Evolutionary conservation across 2,329 filamentous ascomycete genomes (phyloP).

Genomic region (Xylariaceae sp.): DNA sequence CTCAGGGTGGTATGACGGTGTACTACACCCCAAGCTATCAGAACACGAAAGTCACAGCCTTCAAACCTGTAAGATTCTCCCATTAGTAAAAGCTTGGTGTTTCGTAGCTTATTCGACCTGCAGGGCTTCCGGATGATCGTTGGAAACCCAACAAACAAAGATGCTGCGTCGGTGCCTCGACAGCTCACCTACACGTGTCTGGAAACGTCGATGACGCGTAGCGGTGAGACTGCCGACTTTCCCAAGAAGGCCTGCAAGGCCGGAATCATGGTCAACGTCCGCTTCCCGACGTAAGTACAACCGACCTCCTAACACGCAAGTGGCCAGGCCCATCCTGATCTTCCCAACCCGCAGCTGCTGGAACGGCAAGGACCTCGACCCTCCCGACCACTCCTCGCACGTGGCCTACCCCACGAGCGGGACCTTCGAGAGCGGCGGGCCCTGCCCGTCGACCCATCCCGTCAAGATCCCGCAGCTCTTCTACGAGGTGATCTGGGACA

Average conservation of each 20-base stretch:
- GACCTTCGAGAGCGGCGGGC: constrained; percentile 19
- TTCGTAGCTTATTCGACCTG: not conserved
- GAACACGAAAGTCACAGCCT: constrained; percentile 36
- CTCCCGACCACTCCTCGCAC: constrained; percentile 42
- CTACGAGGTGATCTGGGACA: constrained; percentile 36
- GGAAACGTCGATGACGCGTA: constrained; percentile 31
- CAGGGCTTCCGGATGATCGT: constrained; percentile 39
- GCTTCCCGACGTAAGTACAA: constrained; percentile 37
- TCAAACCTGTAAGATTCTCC: constrained; percentile 25
- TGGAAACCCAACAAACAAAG: constrained; percentile 32
- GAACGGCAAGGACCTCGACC: constrained; percentile 45
- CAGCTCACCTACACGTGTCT: constrained; percentile 41
- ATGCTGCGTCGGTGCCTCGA: constrained; percentile 28
- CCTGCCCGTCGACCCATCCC: constrained; percentile 28
- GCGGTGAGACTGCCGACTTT: constrained; percentile 34
- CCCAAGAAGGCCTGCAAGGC: constrained; percentile 30
- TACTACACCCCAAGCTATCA: constrained; percentile 34
- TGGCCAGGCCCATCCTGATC: not conserved
- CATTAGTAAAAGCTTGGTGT: constrained; percentile 15
- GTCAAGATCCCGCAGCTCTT: constrained; percentile 37
- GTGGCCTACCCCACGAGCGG: constrained; percentile 40
- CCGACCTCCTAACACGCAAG: constrained; percentile 34
- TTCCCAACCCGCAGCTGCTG: constrained; percentile 34
- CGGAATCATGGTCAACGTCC: constrained; percentile 37
- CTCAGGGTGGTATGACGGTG: constrained; percentile 36